These are phyloP conservation scores for Achlya hypogyna DNA, from an alignment of 352 stramenopile genomes.

Conservation along the genomic window DNA sequence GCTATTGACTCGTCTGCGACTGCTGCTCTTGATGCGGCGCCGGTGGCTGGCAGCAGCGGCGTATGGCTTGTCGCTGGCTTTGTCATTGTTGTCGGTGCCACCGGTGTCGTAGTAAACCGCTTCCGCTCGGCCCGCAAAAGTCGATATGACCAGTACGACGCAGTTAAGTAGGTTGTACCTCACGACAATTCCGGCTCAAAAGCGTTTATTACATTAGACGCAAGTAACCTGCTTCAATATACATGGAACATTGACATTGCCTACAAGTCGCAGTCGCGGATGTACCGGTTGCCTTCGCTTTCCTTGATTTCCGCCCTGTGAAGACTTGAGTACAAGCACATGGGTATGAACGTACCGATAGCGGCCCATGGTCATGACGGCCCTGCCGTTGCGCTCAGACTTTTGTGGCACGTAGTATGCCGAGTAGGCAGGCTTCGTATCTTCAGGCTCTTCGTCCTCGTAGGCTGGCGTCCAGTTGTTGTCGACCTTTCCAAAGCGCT, in stretches of 20 bases:
- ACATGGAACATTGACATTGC: not conserved
- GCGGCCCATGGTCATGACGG: conserved; percentile 67
- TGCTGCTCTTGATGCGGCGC: not conserved
- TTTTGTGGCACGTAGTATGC: conserved; percentile 17
- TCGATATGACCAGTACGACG: conserved; percentile 11
- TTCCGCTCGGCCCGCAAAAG: not conserved
- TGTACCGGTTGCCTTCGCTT: conserved; percentile 83
- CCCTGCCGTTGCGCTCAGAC: conserved; percentile 33
- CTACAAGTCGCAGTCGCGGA: conserved; percentile 75
- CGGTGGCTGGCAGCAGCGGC: not conserved
- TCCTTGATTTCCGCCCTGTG: conserved; percentile 80
- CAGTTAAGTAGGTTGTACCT: conserved; percentile 4
- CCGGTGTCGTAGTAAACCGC: not conserved
- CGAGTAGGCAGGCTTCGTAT: conserved; percentile 30
- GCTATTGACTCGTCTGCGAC: not conserved
- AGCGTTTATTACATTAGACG: no score
- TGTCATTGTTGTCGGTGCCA: not conserved
- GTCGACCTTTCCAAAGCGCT: conserved; percentile 53
- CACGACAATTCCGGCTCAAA: not conserved
- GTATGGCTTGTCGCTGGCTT: not conserved
- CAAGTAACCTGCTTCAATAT: no score
- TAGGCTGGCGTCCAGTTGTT: conserved; percentile 30
- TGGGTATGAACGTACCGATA: conserved; percentile 44
- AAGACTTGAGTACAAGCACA: not conserved
- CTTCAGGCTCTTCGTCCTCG: conserved; percentile 28